Conservation (phyloP, 495 filamentous ascomycete genomes). For the Terfezia boudieri region DNA sequence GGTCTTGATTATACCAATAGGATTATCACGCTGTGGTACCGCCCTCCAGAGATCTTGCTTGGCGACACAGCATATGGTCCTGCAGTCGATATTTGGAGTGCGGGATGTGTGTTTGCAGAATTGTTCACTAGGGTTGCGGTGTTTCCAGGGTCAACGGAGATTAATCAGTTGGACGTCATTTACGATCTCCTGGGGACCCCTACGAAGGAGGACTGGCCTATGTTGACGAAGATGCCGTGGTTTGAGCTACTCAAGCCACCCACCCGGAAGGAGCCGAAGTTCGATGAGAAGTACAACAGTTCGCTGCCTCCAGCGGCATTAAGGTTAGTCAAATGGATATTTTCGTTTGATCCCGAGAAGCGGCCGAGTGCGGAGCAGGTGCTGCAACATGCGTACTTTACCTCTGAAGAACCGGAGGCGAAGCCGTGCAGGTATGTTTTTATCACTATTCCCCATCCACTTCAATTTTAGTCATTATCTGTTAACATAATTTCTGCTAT, state of each 20-base stretch:
- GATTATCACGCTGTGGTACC: constrained; percentile 96
- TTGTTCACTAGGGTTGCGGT: constrained; percentile 91
- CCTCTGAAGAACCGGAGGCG: constrained; percentile 53
- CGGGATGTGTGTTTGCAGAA: constrained; percentile 88
- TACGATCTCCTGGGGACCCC: constrained; percentile 85
- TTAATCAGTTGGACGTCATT: constrained; percentile 89
- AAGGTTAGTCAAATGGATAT: constrained; percentile 58
- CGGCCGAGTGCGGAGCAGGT: constrained; percentile 72
- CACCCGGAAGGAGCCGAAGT: constrained; percentile 50
- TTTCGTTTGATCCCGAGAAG: constrained; percentile 66
- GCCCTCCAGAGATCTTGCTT: constrained; percentile 74
- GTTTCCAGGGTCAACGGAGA: constrained; percentile 85
- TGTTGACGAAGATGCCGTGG: constrained; percentile 81
- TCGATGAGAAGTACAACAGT: constrained; percentile 61
- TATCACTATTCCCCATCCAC: not conserved
- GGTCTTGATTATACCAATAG: constrained; percentile 97
- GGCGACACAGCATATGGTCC: constrained; percentile 90
- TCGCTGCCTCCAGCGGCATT: constrained; percentile 53
- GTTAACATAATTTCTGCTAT: constrained; percentile 13
- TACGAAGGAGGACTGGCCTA: constrained; percentile 62
- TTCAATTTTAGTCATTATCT: constrained; percentile 7
- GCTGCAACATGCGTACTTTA: constrained; percentile 76
- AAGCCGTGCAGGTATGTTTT: constrained; percentile 56
- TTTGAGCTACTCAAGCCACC: constrained; percentile 68
- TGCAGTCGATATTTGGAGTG: constrained; percentile 93